phyloP scores from a whole-genome alignment of 179 eudicot species.

The Actinidia arguta region DNA sequence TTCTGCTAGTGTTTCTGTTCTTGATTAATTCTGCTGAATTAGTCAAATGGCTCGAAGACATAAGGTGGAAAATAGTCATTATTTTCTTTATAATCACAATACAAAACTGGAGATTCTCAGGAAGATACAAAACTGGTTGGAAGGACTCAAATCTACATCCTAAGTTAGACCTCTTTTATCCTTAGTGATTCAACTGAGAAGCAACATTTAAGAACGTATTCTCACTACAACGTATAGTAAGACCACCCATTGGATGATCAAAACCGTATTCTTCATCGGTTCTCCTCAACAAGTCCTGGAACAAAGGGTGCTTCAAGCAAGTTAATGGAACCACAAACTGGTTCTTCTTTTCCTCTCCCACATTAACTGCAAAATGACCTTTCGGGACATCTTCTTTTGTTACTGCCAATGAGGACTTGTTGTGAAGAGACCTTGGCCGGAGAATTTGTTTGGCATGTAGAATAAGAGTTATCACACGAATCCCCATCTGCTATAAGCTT shows the following conservation, averaged over 20 bases:
- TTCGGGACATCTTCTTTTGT: slow-evolving; percentile 16
- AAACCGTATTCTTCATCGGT: slow-evolving; percentile 54
- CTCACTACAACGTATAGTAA: neutral
- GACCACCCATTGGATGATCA: slow-evolving; percentile 37
- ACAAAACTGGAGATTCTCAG: too few relatives aligned
- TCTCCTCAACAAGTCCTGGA: slow-evolving; percentile 34
- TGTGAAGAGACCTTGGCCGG: neutral
- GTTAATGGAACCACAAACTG: slow-evolving; percentile 42
- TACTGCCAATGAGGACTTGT: neutral
- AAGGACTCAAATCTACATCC: too few relatives aligned
- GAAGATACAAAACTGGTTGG: too few relatives aligned
- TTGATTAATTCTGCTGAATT: too few relatives aligned
- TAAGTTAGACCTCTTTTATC: too few relatives aligned
- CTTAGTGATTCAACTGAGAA: neutral
- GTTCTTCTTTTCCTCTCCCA: slow-evolving; percentile 33
- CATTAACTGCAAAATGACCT: slow-evolving; percentile 30
- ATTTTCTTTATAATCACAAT: too few relatives aligned
- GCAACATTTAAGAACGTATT: neutral
- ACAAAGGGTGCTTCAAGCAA: slow-evolving; percentile 42
- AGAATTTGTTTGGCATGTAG: neutral
- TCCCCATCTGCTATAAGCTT: neutral
- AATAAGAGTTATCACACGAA: neutral
- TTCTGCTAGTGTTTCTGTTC: too few relatives aligned
- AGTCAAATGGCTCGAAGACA: too few relatives aligned
- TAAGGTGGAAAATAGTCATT: too few relatives aligned